Percentiles rank a stretch among this genome's conserved stretches.
These are phyloP conservation scores for Phialophora macrospora DNA, from an alignment of 2,329 filamentous ascomycete genomes.

Conservation along the genomic window DNA sequence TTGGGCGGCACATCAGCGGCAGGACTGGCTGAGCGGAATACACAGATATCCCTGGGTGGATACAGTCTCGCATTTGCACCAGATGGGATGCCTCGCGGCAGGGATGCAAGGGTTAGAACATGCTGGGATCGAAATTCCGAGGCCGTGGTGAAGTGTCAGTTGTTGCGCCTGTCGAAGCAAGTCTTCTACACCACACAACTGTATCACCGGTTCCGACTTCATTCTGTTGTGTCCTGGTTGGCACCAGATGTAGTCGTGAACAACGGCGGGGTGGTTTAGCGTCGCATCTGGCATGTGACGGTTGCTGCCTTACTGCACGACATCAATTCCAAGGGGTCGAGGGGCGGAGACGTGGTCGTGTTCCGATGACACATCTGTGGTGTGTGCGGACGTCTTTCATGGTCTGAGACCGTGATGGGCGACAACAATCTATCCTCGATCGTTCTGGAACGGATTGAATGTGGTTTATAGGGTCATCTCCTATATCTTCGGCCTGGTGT, in stretches of 20 bases:
- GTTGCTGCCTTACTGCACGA: constrained; percentile 37
- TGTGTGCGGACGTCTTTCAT: constrained; percentile 42
- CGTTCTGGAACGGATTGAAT: constrained; percentile 19
- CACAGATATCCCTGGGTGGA: constrained; percentile 44
- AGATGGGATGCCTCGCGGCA: constrained; percentile 57
- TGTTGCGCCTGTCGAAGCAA: constrained; percentile 33
- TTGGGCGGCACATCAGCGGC: constrained; percentile 43
- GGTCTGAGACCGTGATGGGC: constrained; percentile 44
- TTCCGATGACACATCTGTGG: constrained; percentile 39
- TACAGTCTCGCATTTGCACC: constrained; percentile 52
- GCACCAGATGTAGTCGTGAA: constrained; percentile 37
- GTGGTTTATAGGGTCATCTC: constrained; percentile 58
- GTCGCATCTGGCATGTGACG: constrained; percentile 47
- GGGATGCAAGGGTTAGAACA: constrained; percentile 49
- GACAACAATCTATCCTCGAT: constrained; percentile 11
- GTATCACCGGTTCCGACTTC: constrained; percentile 19
- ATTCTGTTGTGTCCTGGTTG: constrained; percentile 44
- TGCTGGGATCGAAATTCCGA: constrained; percentile 42
- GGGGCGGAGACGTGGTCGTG: constrained; percentile 19
- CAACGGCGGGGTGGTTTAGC: constrained; percentile 39
- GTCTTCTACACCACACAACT: constrained; percentile 21
- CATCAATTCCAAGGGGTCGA: constrained; percentile 19
- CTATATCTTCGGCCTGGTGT: constrained; percentile 58
- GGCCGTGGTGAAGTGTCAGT: constrained; percentile 38
- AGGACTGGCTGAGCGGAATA: constrained; percentile 53